Base-by-base conservation (phyloP, 163 green algal species). In the Trebouxiophyceae sp. region DNA sequence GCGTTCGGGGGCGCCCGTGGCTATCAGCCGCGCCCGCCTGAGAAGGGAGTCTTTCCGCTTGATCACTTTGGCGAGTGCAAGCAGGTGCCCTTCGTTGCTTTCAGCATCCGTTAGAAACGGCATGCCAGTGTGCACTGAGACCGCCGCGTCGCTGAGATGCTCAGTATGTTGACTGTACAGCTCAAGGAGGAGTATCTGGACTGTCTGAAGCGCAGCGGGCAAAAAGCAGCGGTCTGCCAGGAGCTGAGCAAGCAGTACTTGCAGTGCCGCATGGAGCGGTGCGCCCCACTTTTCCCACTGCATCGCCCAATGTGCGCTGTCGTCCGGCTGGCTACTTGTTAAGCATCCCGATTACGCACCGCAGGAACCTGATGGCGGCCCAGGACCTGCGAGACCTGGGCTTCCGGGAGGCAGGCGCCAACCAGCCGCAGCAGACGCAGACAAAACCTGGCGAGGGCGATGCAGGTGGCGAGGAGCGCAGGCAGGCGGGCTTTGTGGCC, bases 11-110 rank as follows among this genome's bases (percentile, higher is more conserved):
- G 89, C 22, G 59, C 81, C 0, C 64, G 84, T 4, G 78, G 80
- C 5, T 65, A 77, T 6, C 71, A 79, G 27, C 75, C 92, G 0
- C 80, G 82, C 54, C 69, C 92, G 0, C 92, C 92, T 2, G 92
- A 98, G 66, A 98, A 98, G 76, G 92, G 92, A 24, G 89, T 97
- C 0, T 98, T 98, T 55, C 92, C 92, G 0, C 71, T 98, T 5
- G 92, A 98, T 60, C 92, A 98, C 50, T 97, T 97, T 74, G 87
- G 78, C 0, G 92, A 98, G 63, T 98, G 92, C 81, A 92, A 93
- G 39, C n/a, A 79, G 72, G 83, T 90, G 47, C n/a, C n/a, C n/a
- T n/a, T n/a, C n/a, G n/a, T n/a, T n/a, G n/a, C n/a, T n/a, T n/a
- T n/a, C n/a, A n/a, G n/a, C n/a, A n/a, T n/a, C n/a, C n/a, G n/a